Conservation (phyloP, 257 asterid genomes). For the Plantago major region DNA sequence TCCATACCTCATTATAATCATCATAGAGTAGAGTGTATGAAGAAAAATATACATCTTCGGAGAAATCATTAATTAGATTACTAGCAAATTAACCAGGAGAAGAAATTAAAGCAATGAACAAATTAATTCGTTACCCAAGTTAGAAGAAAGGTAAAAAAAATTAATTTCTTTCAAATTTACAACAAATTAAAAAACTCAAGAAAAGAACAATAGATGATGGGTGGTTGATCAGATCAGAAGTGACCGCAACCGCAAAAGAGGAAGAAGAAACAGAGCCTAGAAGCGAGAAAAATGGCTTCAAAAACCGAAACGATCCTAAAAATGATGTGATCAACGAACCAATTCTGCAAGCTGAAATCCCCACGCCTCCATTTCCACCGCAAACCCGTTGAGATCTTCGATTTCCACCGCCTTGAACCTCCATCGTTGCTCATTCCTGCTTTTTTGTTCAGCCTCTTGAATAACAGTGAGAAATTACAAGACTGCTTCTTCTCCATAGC, state of each 20-base stretch:
- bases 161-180: too few species aligned
- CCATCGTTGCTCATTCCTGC: constrained; percentile 14
- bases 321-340: constrained; percentile 55
- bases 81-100: too few species aligned
- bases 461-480: constrained; percentile 31
- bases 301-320: constrained; percentile 53
- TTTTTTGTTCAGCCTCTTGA: constrained; percentile 47
- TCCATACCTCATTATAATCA: too few species aligned
- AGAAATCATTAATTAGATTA: too few species aligned
- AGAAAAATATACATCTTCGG: too few species aligned
- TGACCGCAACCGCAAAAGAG: constrained; percentile 68
- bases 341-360: constrained; percentile 38
- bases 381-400: constrained; percentile 3
- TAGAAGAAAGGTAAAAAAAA: too few species aligned
- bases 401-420: constrained; percentile 43
- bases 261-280: constrained; percentile 65
- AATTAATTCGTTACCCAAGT: too few species aligned
- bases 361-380: constrained; percentile 19
- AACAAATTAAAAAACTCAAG: too few species aligned
- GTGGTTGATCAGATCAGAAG: constrained; percentile 32
- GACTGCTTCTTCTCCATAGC: constrained; percentile 33
- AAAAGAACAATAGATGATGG: too few species aligned
- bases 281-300: constrained; percentile 54
- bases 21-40: too few species aligned
- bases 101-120: too few species aligned